Conservation (phyloP, 441 rosid species). For the Aleurites moluccanus region DNA sequence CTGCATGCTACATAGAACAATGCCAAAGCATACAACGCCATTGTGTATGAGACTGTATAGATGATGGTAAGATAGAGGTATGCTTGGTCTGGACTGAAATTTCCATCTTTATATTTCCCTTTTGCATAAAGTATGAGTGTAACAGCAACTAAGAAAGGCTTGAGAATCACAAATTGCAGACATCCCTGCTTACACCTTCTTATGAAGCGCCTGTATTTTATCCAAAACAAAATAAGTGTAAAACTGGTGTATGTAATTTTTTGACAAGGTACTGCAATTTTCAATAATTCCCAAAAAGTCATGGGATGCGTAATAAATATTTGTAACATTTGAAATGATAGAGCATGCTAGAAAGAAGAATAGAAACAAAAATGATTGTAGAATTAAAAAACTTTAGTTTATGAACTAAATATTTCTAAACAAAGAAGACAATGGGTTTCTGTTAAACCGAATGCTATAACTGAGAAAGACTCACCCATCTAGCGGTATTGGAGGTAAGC, state of each 20-base stretch:
- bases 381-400: neutral
- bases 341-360: neutral
- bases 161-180: constrained; percentile 92
- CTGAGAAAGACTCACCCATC: constrained; percentile 68
- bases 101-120: constrained; percentile 95
- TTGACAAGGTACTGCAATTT: neutral
- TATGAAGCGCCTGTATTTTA: constrained; percentile 77
- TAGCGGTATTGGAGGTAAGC: constrained; percentile 76
- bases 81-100: constrained; percentile 84
- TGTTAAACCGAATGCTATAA: neutral
- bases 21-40: constrained; percentile 88
- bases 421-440: neutral
- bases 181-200: constrained; percentile 98
- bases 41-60: constrained; percentile 86
- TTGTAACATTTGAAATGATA: neutral
- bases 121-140: constrained; percentile 87
- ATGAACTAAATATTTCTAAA: neutral
- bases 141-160: constrained; percentile 81
- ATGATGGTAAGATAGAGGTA: constrained; percentile 92
- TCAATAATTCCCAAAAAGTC: neutral
- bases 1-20: constrained; percentile 94
- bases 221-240: constrained; percentile 18
- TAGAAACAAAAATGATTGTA: neutral
- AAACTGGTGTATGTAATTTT: neutral
- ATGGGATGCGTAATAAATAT: neutral